A percentile compares a stretch with the other conserved stretches of the same genome.
Conservation (phyloP, 768 basidiomycete genomes). For the Wakefieldia striispora region DNA sequence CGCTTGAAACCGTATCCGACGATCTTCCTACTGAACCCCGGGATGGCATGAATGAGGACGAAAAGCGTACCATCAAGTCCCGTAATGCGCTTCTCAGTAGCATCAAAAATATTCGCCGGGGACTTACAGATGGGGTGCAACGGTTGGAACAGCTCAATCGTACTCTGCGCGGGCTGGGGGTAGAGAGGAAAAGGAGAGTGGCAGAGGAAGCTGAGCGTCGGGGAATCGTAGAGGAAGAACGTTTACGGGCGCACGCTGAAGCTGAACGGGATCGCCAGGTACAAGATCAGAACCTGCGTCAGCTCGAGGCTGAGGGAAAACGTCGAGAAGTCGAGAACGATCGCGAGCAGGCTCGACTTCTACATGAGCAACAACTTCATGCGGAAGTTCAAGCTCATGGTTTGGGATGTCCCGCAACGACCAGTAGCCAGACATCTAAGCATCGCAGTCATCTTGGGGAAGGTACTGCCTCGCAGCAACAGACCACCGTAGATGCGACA, state of each 20-base stretch:
- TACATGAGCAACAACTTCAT: slow-evolving; percentile 10
- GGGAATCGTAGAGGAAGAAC: slow-evolving; percentile 17
- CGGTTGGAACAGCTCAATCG: slow-evolving; percentile 15
- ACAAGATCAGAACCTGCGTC: slow-evolving; percentile 4
- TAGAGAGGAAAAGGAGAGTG: slow-evolving; percentile 21
- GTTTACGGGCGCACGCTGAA: slow-evolving; percentile 7
- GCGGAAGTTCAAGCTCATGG: slow-evolving; percentile 5
- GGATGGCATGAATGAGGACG: slow-evolving; percentile 23
- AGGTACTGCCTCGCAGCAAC: slow-evolving; percentile 21
- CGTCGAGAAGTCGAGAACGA: slow-evolving; percentile 5
- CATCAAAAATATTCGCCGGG: slow-evolving; percentile 16
- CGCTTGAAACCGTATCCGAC: background rate
- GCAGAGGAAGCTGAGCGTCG: slow-evolving; percentile 16
- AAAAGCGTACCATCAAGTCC: slow-evolving; percentile 4
- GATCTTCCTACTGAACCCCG: slow-evolving; percentile 18
- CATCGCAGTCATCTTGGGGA: background rate
- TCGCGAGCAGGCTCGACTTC: slow-evolving; percentile 5
- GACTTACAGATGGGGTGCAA: slow-evolving; percentile 17
- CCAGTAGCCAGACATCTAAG: background rate
- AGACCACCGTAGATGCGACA: slow-evolving; percentile 25
- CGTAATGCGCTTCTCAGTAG: slow-evolving; percentile 10
- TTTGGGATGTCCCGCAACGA: background rate
- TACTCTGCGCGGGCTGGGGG: slow-evolving; percentile 23
- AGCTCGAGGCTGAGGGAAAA: slow-evolving; percentile 5
- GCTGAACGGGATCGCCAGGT: slow-evolving; percentile 8